Evolutionary conservation across 1,284 basidiomycete genomes (phyloP).

Genomic region (Ustilago loliicola): DNA sequence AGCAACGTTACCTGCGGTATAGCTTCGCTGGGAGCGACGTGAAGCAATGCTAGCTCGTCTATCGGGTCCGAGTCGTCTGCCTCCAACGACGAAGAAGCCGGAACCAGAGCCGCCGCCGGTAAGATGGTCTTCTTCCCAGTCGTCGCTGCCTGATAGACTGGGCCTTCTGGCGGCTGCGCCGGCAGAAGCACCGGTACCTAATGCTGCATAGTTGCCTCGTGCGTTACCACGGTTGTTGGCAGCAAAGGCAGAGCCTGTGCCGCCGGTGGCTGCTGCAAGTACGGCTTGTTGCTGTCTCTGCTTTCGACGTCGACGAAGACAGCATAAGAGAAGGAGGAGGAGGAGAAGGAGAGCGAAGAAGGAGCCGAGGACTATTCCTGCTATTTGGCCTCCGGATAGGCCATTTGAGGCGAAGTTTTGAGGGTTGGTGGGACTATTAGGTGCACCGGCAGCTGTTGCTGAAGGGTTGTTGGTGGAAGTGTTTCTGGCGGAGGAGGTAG

Average conservation of each 20-base stretch:
- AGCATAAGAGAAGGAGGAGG: constrained; percentile 44
- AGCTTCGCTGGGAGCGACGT: constrained; percentile 21
- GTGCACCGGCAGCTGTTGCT: constrained; percentile 22
- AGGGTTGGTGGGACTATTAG: constrained; percentile 19
- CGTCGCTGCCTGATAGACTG: constrained; percentile 46
- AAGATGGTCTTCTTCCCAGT: constrained; percentile 58
- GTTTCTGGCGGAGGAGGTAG: background rate
- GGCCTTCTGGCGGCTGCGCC: constrained; percentile 31
- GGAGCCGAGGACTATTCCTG: constrained; percentile 57
- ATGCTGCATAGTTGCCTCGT: constrained; percentile 49
- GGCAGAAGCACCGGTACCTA: constrained; percentile 31
- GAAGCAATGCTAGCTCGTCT: constrained; percentile 34
- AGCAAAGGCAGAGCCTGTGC: constrained; percentile 18
- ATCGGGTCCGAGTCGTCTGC: constrained; percentile 23
- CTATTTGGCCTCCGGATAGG: constrained; percentile 59
- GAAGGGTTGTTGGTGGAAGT: constrained; percentile 16
- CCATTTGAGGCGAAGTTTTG: constrained; percentile 3
- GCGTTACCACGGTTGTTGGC: constrained; percentile 15
- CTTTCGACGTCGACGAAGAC: constrained; percentile 41
- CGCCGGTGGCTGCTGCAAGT: constrained; percentile 37
- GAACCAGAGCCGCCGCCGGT: constrained; percentile 44
- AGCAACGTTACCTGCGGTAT: constrained; percentile 18
- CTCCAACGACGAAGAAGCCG: constrained; percentile 62
- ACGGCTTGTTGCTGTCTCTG: constrained; percentile 12
- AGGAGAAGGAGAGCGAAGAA: constrained; percentile 49